Percentiles rank a stretch among this genome's conserved stretches.
These are phyloP conservation scores for Epichloe brachyelytri DNA, from an alignment of 2,329 filamentous ascomycete genomes.

Conservation along the genomic window DNA sequence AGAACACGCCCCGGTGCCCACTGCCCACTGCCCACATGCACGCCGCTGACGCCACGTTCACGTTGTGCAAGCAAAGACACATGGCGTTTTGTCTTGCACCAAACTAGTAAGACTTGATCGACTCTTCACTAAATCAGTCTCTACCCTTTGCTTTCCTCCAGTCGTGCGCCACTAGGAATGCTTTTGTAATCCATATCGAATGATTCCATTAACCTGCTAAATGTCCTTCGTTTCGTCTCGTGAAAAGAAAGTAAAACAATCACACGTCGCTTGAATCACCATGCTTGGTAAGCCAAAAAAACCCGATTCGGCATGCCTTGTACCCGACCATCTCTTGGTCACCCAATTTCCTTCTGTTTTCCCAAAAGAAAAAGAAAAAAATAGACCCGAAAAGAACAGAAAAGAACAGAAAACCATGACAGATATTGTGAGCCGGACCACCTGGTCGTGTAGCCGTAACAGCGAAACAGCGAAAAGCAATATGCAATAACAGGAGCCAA, in stretches of 20 bases:
- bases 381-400: neutral
- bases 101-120: neutral
- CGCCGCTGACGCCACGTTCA: too few species aligned
- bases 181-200: neutral
- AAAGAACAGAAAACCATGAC: neutral
- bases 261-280: neutral
- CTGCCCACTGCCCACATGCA: too few species aligned
- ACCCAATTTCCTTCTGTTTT: neutral
- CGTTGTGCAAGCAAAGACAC: too few species aligned
- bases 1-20: too few species aligned
- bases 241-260: neutral
- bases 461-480: neutral
- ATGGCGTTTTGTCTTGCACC: too few species aligned
- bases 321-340: neutral
- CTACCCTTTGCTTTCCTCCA: neutral
- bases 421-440: conserved; percentile 8
- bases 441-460: conserved; percentile 10
- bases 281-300: neutral
- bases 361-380: neutral
- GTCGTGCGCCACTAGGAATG: neutral
- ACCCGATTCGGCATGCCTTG: neutral
- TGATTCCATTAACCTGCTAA: neutral
- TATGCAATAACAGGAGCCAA: neutral
- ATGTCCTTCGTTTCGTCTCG: neutral
- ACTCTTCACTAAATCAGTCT: neutral